Base-by-base conservation (phyloP, 2,329 filamentous ascomycete genomes). In the Dichotomopilus funicola region DNA sequence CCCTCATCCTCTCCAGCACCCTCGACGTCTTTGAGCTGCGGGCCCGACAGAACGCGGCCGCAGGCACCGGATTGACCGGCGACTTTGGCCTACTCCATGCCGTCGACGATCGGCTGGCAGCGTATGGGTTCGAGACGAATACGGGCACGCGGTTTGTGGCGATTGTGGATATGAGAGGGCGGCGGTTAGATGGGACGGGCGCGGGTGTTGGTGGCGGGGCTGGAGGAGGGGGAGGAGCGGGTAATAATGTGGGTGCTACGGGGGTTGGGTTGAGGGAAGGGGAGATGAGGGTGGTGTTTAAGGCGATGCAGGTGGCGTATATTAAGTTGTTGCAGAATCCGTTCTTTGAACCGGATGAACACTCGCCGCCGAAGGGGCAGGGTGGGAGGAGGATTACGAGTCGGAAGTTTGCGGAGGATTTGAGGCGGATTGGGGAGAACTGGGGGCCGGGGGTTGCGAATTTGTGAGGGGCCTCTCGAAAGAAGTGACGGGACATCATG, bases 51-150 rank as follows among this genome's bases (percentile, higher is more conserved):
- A 87, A 87, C 65, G 82, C 80, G 27, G 70, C 72, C 53, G 65
- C 69, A 19, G 71, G 71, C 45, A 71, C 72, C 33, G 75, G 76
- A 7, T 72, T 83, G 44, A 88, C 89, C 50, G 91, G 94, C 64
- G 92, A 97, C 70, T 86, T 94, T 62, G 92, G 94, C 35, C 81
- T 97, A 10, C 80, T 99, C 50, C 92, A 97, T 73, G 91, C 91
- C 57, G 80, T 97, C 57, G 94, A 97, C 74, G 92, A 99, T 74
- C 83, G 91, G 33, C 80, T 97, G 47, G 91, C 91, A 38, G 88
- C 91, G 63, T 99, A 97, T 75, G 94, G 94, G 65, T 96, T 89
- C 83, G 82, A 97, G 72, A 96, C 94, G 55, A 97, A 96, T 72
- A 97, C 94, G 33, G 91, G 91, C 42, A 84, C 96, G 61, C 91